These are phyloP conservation scores for Cystobasidium pallidum DNA, from an alignment of 1,284 basidiomycete genomes.

Conservation along the genomic window DNA sequence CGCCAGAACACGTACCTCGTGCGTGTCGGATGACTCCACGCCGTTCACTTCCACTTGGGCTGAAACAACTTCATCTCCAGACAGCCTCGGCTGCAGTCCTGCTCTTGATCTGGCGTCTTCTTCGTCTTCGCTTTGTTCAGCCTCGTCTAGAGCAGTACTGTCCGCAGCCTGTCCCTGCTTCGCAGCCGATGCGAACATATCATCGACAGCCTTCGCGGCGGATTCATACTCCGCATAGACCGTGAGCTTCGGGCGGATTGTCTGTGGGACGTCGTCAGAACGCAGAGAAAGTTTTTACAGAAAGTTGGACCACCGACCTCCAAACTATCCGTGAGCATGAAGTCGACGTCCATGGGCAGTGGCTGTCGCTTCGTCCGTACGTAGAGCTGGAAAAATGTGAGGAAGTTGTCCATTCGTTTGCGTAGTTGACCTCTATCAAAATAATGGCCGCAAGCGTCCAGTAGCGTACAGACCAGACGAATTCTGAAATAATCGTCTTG, in stretches of 20 bases:
- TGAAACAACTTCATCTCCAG: conserved; percentile 62
- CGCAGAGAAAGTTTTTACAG: conserved; percentile 86
- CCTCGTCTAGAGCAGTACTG: conserved; percentile 40
- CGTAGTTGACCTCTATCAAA: conserved; percentile 89
- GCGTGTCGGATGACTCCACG: conserved; percentile 47
- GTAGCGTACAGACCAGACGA: conserved; percentile 83
- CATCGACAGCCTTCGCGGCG: conserved; percentile 82
- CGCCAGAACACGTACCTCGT: conserved; percentile 49
- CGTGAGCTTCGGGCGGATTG: conserved; percentile 51
- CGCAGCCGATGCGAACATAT: conserved; percentile 67
- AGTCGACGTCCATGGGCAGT: conserved; percentile 94
- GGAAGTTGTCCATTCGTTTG: conserved; percentile 88
- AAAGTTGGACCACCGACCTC: conserved; percentile 89
- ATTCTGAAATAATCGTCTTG: conserved; percentile 96
- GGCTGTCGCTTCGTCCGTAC: conserved; percentile 76
- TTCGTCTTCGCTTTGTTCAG: conserved; percentile 51
- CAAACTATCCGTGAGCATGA: conserved; percentile 78
- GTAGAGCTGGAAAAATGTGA: conserved; percentile 93
- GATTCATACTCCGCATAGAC: conserved; percentile 76
- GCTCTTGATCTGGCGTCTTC: conserved; percentile 54
- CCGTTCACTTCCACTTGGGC: conserved; percentile 5
- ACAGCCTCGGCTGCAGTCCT: conserved; percentile 59
- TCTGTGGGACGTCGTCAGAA: conserved; percentile 65
- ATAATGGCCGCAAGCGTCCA: conserved; percentile 97
- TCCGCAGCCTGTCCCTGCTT: conserved; percentile 5